Base-by-base conservation (phyloP, 352 stramenopile genomes). In the Lagenidium giganteum region DNA sequence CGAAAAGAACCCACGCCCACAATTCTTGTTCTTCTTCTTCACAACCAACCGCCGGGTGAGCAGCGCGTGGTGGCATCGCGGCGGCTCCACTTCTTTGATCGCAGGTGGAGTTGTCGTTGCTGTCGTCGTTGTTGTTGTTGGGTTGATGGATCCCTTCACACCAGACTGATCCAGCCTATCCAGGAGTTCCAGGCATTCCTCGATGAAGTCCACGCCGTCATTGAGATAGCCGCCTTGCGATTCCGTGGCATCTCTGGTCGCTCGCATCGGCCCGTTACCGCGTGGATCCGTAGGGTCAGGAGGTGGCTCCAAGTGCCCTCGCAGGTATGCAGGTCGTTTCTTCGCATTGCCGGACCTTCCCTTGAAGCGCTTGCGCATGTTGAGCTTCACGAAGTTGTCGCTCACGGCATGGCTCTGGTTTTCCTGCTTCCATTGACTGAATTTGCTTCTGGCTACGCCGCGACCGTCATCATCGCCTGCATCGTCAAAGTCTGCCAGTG, bases 1-100 rank as follows among this genome's bases (percentile, higher is more conserved):
- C 3, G 74, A 51, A 42, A 87, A 93, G 46, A 93, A 93, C 3
- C 51, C 54, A 3, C 75, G 67, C 0, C 71, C 74, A 42, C 83
- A 67, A 42, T 93, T 93, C 36, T 83, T 85, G 59, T 81, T 90
- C 44, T 87, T 87, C 60, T 93, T 93, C 54, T 90, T 89, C 6
- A 93, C 81, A 12, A 78, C 61, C 30, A 88, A 57, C 26, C 48
- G 69, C n/a, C 70, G 64, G 25, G 64, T 83, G 2, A 63, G 23
- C 1, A 90, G 51, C 13, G 69, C 76, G 36, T 93, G 80, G 22
- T 88, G 66, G 39, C 80, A 93, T 28, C 71, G 65, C 14, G 79
- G 79, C 1, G 72, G 60, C 3, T 58, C 48, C 2, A 68, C 31
- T 20, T 34, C 24, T 21, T 64, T 22, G 11, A 50, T n/a, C 8